Percentiles rank a stretch among this genome's conserved stretches.
phyloP scores from a whole-genome alignment of 192 early-diverging fungal genomes.

The Gorgonomyces haynaldii region DNA sequence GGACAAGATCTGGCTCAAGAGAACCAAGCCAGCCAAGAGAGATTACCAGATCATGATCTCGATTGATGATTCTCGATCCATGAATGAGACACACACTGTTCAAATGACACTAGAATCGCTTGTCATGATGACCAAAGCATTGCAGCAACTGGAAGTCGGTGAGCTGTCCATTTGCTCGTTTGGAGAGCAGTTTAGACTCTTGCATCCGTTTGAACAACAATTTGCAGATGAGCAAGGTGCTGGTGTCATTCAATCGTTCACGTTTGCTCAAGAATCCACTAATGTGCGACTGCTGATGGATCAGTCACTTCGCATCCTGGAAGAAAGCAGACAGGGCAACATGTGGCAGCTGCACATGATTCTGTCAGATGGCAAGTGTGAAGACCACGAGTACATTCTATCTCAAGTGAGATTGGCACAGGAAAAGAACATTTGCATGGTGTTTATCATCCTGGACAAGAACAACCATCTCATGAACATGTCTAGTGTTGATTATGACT shows the following conservation, averaged over 20 bases:
- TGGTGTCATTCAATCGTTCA: constrained; percentile 75
- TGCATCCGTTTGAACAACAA: constrained; percentile 91
- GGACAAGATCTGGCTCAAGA: constrained; percentile 98
- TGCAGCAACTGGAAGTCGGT: constrained; percentile 90
- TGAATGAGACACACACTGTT: constrained; percentile 77
- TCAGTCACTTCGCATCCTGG: constrained; percentile 65
- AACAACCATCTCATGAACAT: constrained; percentile 83
- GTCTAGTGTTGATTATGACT: constrained; percentile 55
- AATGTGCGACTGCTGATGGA: constrained; percentile 80
- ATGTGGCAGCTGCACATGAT: constrained; percentile 95
- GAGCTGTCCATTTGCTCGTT: constrained; percentile 84
- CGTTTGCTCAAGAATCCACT: constrained; percentile 84
- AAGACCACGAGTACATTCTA: constrained; percentile 79
- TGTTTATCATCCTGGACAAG: constrained; percentile 91
- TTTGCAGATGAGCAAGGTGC: constrained; percentile 87
- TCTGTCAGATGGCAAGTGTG: constrained; percentile 93
- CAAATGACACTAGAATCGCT: constrained; percentile 92
- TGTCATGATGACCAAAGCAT: constrained; percentile 79
- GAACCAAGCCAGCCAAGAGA: constrained; percentile 92
- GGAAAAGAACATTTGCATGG: constrained; percentile 81
- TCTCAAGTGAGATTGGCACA: constrained; percentile 74
- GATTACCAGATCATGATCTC: constrained; percentile 98
- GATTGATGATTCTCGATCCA: constrained; percentile 95
- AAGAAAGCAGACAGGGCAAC: constrained; percentile 61
- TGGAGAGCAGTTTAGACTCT: constrained; percentile 70